Evolutionary conservation across 331 rosid genomes (phyloP).

Genomic region (Prunus yedoensis): DNA sequence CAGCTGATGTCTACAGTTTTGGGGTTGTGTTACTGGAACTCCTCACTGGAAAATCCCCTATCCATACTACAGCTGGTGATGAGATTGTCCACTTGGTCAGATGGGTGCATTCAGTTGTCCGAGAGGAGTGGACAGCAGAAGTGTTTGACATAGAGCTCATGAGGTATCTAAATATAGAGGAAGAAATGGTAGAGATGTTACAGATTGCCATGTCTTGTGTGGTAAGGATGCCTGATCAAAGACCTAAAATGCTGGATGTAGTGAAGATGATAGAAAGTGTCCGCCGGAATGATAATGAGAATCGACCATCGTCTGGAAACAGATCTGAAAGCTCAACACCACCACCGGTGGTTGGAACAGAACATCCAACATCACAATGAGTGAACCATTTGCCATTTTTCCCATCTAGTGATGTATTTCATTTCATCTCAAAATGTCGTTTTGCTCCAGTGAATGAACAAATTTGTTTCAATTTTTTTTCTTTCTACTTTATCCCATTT

Average conservation of each 20-base stretch:
- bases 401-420: slow-evolving; percentile 16
- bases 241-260: slow-evolving; percentile 68
- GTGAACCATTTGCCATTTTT: slow-evolving; percentile 1
- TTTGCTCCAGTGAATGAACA: slow-evolving; percentile 37
- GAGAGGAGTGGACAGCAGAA: slow-evolving; percentile 97
- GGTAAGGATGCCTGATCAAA: slow-evolving; percentile 74
- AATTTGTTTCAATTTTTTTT: slow-evolving; percentile 25
- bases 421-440: slow-evolving; percentile 35
- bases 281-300: slow-evolving; percentile 49
- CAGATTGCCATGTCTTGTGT: slow-evolving; percentile 89
- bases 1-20: slow-evolving; percentile 80
- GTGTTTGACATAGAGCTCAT: slow-evolving; percentile 84
- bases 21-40: slow-evolving; percentile 87
- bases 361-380: slow-evolving; percentile 12
- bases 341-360: slow-evolving; percentile 21
- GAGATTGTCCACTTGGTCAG: slow-evolving; percentile 88
- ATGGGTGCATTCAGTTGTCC: slow-evolving; percentile 96
- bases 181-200: slow-evolving; percentile 94
- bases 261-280: slow-evolving; percentile 71
- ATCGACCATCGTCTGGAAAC: slow-evolving; percentile 38
- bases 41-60: slow-evolving; percentile 88
- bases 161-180: slow-evolving; percentile 85
- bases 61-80: slow-evolving; percentile 73
- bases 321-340: slow-evolving; percentile 45
- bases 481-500: slow-evolving; percentile 27